Conservation (phyloP, 2,329 filamentous ascomycete genomes). For the Scortechinia acanthostroma region DNA sequence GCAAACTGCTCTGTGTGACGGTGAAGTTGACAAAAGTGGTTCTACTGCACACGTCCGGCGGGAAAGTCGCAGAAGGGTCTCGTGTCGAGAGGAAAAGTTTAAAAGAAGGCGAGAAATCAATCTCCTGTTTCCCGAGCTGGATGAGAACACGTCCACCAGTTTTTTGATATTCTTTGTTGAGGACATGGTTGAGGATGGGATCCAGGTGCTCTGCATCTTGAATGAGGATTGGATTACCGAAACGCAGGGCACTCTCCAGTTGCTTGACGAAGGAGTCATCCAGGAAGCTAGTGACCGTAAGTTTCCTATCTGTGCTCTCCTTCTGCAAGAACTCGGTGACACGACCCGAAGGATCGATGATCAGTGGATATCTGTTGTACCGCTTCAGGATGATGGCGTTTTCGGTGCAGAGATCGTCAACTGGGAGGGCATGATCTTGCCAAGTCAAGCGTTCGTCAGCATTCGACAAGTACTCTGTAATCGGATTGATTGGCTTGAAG, state of each 20-base stretch:
- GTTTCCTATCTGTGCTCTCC: constrained; percentile 83
- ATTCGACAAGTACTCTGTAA: constrained; percentile 93
- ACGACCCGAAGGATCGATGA: constrained; percentile 93
- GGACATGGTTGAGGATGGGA: constrained; percentile 92
- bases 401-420: constrained; percentile 95
- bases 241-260: constrained; percentile 89
- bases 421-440: constrained; percentile 88
- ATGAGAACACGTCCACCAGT: constrained; percentile 96
- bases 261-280: constrained; percentile 98
- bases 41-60: constrained; percentile 93
- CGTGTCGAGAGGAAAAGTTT: constrained; percentile 89
- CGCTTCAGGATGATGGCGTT: constrained; percentile 96
- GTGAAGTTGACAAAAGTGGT: constrained; percentile 99
- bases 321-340: constrained; percentile 92
- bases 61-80: constrained; percentile 90
- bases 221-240: constrained; percentile 96
- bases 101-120: constrained; percentile 96
- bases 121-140: constrained; percentile 96
- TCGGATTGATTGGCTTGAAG: constrained; percentile 86
- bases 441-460: constrained; percentile 90
- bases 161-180: constrained; percentile 99
- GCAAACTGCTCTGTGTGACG: constrained; percentile 95
- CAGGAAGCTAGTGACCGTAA: constrained; percentile 95
- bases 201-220: constrained; percentile 97
- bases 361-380: constrained; percentile 96